Percentiles rank a stretch among this genome's conserved stretches.
Conservation (phyloP, 2,329 filamentous ascomycete genomes). For the Chrysosporium keratinophilum region DNA sequence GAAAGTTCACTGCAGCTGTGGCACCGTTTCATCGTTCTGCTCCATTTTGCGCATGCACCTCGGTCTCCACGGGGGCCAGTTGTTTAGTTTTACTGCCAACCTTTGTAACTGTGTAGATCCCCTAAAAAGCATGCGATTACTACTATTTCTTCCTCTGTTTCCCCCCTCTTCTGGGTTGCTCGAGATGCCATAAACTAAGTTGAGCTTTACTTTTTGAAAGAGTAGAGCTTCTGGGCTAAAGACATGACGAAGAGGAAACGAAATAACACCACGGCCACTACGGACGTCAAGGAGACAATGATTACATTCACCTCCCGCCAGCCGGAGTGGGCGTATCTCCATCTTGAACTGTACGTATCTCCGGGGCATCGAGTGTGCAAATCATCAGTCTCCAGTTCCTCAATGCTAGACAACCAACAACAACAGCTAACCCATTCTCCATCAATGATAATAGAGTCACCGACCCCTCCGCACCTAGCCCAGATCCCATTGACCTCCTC, state of each 20-base stretch:
- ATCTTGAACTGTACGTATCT: conserved; percentile 31
- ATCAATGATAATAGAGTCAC: conserved; percentile 16
- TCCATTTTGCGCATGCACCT: neutral
- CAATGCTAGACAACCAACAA: neutral
- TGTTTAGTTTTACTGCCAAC: neutral
- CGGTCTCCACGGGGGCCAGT: neutral
- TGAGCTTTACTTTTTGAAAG: no score
- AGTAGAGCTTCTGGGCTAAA: no score
- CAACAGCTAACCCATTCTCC: conserved; percentile 14
- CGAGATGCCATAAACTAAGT: no score
- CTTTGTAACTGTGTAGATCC: neutral
- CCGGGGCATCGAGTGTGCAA: neutral
- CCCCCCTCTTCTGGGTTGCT: no score
- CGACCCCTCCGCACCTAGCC: conserved; percentile 11
- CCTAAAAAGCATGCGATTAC: neutral
- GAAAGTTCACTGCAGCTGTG: neutral
- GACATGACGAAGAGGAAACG: conserved; percentile 9
- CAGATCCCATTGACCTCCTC: conserved; percentile 32
- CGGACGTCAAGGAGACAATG: neutral
- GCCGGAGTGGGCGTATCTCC: conserved; percentile 37
- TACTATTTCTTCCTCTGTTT: no score
- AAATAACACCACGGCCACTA: neutral
- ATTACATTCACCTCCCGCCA: conserved; percentile 32
- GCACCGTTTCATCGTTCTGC: conserved; percentile 1
- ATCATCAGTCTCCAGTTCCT: neutral